Evolutionary conservation across 73 alveolate genomes (phyloP), one percentile per base, ranked within the genome.

Genomic region (Paramecium sonneborni): DNA sequence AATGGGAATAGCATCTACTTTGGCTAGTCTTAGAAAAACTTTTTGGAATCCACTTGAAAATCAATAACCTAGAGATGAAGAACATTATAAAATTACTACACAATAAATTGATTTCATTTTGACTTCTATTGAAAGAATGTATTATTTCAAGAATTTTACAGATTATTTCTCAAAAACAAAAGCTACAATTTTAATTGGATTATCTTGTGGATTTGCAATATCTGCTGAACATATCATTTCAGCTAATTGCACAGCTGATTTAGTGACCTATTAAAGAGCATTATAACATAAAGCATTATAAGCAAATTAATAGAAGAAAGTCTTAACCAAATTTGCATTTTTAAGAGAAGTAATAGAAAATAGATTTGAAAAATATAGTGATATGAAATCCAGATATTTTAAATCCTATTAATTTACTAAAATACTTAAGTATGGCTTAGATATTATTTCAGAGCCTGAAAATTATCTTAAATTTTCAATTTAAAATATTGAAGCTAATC

Each of bases 1-100:
- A 21, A 23, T 79, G 41, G 90, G 90, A 39, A 24, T 79, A 12
- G 23, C 74, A 5, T 38, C 90, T 24, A 43, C 90, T 43, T 79
- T 79, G 18, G 72, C 90, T 1, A 37, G 23, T 3, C 14, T 79
- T 6, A 79, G 90, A 43, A 79, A 20, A 23, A 11, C 35, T 2
- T 79, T 30, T 79, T 79, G 90, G 90, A 79, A 9, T 79, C 72
- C 44, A n/a, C 44, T 10, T 41, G 90, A 79, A 14, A 34, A 34
- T 79, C 12, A 37, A 9, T 26, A 39, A 46, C 90, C 90, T 3
- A 79, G 90, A 79, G 90, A 79, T 44, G 90, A 79, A 20, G 90
- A 79, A 10, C 90, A 79, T 79, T 79, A 46, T 79, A 79, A 79
- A 24, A 79, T 79, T 15, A 39, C 74, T 10, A 9, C 34, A 11